Conservation (phyloP, 345 rosid genomes). For the Atalantia buxifolia region DNA sequence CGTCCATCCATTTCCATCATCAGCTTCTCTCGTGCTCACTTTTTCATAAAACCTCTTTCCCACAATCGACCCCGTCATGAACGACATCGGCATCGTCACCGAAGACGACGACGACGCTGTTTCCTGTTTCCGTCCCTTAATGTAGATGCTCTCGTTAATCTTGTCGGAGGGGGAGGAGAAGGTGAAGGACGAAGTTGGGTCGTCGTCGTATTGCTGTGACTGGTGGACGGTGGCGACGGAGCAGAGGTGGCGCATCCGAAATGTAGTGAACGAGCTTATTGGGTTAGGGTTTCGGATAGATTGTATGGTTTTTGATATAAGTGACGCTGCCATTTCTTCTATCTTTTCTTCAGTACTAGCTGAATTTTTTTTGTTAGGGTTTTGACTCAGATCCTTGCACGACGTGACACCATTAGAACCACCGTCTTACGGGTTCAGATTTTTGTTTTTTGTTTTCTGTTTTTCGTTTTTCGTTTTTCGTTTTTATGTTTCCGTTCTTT, state of each 20-base stretch:
- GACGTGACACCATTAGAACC: background rate
- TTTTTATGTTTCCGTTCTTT: background rate
- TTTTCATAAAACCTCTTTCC: constrained; percentile 80
- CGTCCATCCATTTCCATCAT: constrained; percentile 87
- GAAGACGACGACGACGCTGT: constrained; percentile 34
- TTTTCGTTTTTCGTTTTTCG: background rate
- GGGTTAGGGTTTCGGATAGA: constrained; percentile 26
- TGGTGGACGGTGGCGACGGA: constrained; percentile 36
- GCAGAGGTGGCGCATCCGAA: constrained; percentile 35
- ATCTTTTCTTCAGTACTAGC: background rate
- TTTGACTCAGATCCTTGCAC: background rate
- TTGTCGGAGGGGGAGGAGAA: constrained; percentile 25
- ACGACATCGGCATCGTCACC: constrained; percentile 87
- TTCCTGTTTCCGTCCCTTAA: constrained; percentile 38
- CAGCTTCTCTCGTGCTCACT: constrained; percentile 82
- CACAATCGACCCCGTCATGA: constrained; percentile 89
- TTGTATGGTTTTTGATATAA: constrained; percentile 40
- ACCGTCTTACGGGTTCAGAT: background rate
- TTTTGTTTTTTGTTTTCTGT: background rate
- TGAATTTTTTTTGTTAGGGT: background rate
- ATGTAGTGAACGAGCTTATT: background rate
- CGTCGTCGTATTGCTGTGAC: constrained; percentile 37
- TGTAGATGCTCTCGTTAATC: constrained; percentile 31
- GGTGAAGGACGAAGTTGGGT: constrained; percentile 47
- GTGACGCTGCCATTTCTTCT: constrained; percentile 35